phyloP scores from a whole-genome alignment of 495 filamentous ascomycete genomes.

The Penicillium cosmopolitanum region DNA sequence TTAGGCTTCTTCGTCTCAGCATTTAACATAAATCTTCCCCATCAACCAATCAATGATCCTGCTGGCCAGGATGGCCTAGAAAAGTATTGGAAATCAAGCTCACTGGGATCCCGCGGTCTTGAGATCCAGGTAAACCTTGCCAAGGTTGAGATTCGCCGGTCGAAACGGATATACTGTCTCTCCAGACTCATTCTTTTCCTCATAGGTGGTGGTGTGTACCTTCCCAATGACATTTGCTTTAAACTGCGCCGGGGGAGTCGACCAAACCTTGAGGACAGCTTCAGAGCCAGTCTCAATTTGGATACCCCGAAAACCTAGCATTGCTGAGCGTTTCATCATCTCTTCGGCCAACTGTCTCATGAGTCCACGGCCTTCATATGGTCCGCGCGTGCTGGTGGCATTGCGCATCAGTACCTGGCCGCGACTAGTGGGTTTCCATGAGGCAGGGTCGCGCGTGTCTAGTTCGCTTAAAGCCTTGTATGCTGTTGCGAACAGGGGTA shows the following conservation, averaged over 20 bases:
- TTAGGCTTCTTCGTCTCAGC: no score
- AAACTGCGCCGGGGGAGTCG: conserved; percentile 40
- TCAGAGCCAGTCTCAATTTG: conserved; percentile 40
- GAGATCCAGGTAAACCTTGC: conserved; percentile 3
- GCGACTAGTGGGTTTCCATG: conserved; percentile 27
- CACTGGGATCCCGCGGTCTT: no score
- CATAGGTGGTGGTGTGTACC: background rate
- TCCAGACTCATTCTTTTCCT: conserved; percentile 5
- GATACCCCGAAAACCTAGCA: conserved; percentile 36
- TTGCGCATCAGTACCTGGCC: conserved; percentile 42
- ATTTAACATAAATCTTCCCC: no score
- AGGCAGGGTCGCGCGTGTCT: conserved; percentile 16
- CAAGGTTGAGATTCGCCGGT: background rate
- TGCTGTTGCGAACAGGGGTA: conserved; percentile 34
- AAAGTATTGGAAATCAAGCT: no score
- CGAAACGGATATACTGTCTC: conserved; percentile 2
- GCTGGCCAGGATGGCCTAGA: no score
- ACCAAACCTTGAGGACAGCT: conserved; percentile 38
- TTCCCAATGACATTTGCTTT: conserved; percentile 5
- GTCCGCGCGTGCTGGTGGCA: conserved; percentile 38
- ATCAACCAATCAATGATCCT: no score
- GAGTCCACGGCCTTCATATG: conserved; percentile 36
- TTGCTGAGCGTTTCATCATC: conserved; percentile 38
- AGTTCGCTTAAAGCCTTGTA: background rate
- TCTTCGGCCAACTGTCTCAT: conserved; percentile 40